Evolutionary conservation across 345 rosid species (phyloP).

Genomic region (Salix suchowensis): DNA sequence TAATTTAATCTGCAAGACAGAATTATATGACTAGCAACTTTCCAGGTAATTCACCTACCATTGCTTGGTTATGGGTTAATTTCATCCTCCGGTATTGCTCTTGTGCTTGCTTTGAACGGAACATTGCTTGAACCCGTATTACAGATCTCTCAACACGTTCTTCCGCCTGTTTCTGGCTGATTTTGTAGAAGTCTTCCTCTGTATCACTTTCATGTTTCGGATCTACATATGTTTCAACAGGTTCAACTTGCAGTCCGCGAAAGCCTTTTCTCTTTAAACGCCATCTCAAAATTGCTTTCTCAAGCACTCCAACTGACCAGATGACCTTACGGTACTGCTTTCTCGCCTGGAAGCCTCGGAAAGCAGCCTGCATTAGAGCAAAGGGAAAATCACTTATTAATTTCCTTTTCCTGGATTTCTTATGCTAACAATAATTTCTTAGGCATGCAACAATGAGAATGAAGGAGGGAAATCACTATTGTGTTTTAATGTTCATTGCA

Average conservation of each 20-base stretch:
- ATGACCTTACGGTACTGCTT: conserved; percentile 69
- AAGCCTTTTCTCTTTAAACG: conserved; percentile 79
- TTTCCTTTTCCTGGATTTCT: neutral
- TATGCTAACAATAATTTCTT: neutral
- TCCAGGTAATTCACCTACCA: conserved; percentile 37
- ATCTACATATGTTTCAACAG: conserved; percentile 23
- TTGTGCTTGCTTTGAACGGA: conserved; percentile 94
- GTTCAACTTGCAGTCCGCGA: conserved; percentile 67
- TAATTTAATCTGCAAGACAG: neutral
- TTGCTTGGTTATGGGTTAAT: conserved; percentile 53
- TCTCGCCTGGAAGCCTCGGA: conserved; percentile 80
- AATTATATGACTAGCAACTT: conserved; percentile 3
- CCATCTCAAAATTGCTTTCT: conserved; percentile 89
- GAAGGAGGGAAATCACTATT: neutral
- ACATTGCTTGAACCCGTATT: conserved; percentile 82
- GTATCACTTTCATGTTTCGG: conserved; percentile 34
- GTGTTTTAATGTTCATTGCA: neutral
- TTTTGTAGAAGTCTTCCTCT: conserved; percentile 70
- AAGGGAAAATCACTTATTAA: neutral
- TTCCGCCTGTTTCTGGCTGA: conserved; percentile 80
- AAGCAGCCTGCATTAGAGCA: conserved; percentile 59
- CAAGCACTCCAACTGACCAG: conserved; percentile 93
- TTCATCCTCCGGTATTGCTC: conserved; percentile 84
- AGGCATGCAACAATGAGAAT: neutral
- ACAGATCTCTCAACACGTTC: conserved; percentile 88